Conservation (phyloP, 129 eudicot species). For the Gnaphalium uliginosum region DNA sequence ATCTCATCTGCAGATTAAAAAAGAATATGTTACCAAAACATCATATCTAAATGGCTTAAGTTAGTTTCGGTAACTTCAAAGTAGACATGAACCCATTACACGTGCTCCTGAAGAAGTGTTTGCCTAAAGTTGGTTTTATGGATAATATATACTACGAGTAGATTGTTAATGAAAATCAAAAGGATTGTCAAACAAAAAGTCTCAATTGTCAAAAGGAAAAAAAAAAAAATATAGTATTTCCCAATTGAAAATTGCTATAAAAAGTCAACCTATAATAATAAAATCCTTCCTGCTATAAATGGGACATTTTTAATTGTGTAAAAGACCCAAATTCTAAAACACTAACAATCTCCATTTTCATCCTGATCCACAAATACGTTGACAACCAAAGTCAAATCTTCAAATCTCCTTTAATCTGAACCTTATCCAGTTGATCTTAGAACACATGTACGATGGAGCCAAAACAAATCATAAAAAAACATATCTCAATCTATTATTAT, state of each 20-base stretch:
- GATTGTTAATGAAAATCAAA: slow-evolving; percentile 8
- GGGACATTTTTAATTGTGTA: too few relatives aligned
- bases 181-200: not conserved
- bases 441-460: not conserved
- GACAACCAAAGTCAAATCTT: not conserved
- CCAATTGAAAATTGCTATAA: slow-evolving; percentile 18
- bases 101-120: not conserved
- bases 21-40: not conserved
- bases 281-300: too few relatives aligned
- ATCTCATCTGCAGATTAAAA: not conserved
- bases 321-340: not conserved
- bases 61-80: slow-evolving; percentile 1
- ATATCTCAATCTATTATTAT: not conserved
- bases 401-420: not conserved
- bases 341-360: not conserved
- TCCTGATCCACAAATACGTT: not conserved
- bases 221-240: not conserved
- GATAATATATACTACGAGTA: too few relatives aligned
- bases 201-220: not conserved
- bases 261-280: slow-evolving; percentile 8
- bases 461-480: not conserved
- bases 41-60: not conserved
- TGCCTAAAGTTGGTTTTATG: too few relatives aligned
- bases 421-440: not conserved
- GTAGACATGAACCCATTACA: not conserved